Percentiles rank a stretch among this genome's conserved stretches.
These are phyloP conservation scores for Vigna radiata DNA, from an alignment of 306 rosid species.

Conservation along the genomic window DNA sequence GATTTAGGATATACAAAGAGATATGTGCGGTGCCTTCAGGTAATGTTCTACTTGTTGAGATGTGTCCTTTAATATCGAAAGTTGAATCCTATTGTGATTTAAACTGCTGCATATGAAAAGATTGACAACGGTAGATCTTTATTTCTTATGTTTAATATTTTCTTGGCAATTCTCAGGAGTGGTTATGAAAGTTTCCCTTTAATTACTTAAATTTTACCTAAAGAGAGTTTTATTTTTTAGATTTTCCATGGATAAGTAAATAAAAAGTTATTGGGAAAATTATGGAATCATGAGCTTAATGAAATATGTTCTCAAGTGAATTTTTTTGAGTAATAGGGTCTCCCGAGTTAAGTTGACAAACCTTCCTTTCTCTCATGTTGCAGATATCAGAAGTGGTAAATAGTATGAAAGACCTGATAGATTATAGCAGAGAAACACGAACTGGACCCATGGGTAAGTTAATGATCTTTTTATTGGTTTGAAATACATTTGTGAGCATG, in stretches of 20 bases:
- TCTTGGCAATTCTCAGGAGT: not conserved
- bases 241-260: slow-evolving; percentile 23
- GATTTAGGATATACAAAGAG: slow-evolving; percentile 99
- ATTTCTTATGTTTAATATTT: not conserved
- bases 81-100: slow-evolving; percentile 12
- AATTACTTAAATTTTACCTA: not conserved
- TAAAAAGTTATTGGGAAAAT: not conserved
- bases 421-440: slow-evolving; percentile 86
- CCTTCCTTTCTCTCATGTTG: slow-evolving; percentile 25
- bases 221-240: not conserved
- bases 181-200: not conserved
- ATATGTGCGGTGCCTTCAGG: slow-evolving; percentile 98
- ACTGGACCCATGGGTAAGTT: slow-evolving; percentile 95
- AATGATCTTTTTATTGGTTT: slow-evolving; percentile 33
- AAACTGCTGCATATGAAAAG: slow-evolving; percentile 17
- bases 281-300: not conserved
- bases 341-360: slow-evolving; percentile 26
- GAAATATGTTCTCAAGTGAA: not conserved
- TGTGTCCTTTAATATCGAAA: not conserved
- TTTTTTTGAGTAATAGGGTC: slow-evolving; percentile 4
- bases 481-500: slow-evolving; percentile 17
- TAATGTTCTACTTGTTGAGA: slow-evolving; percentile 46
- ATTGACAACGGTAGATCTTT: slow-evolving; percentile 12
- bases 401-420: slow-evolving; percentile 97
- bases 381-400: slow-evolving; percentile 98